A percentile compares a stretch with the other conserved stretches of the same genome.
Evolutionary conservation across 208 protist genomes (phyloP).

Genomic region (Leishmania tarentolae): DNA sequence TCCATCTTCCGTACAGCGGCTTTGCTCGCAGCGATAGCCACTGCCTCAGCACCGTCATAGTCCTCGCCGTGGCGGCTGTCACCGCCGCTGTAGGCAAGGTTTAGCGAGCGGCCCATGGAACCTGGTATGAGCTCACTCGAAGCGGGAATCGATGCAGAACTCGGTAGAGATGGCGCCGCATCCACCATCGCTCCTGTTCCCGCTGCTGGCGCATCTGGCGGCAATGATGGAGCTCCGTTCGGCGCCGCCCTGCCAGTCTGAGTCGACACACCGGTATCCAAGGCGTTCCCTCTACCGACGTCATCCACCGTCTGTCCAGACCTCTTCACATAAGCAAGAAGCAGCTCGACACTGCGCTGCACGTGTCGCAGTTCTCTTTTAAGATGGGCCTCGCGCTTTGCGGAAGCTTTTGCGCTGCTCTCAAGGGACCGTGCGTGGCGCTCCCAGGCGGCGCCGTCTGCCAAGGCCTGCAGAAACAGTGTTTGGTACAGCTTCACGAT

Average conservation of each 20-base stretch:
- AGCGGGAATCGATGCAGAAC: conserved; percentile 2
- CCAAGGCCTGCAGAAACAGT: conserved; percentile 25
- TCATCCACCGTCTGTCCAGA: background rate
- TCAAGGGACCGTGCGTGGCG: conserved; percentile 8
- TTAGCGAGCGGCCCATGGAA: conserved; percentile 16
- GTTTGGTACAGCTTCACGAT: conserved; percentile 11
- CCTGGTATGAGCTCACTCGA: conserved; percentile 23
- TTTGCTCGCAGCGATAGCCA: background rate
- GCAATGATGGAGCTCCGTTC: background rate
- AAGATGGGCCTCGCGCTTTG: conserved; percentile 14
- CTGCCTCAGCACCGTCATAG: background rate
- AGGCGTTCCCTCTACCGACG: background rate
- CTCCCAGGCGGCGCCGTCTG: conserved; percentile 26
- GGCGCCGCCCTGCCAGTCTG: background rate
- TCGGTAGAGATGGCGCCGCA: background rate
- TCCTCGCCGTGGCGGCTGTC: background rate
- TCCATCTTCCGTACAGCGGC: background rate
- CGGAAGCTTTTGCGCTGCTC: background rate
- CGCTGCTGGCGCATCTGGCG: background rate
- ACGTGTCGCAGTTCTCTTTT: conserved; percentile 10
- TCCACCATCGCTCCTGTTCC: background rate
- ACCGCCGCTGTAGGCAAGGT: conserved; percentile 9
- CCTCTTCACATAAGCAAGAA: conserved; percentile 15
- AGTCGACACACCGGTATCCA: background rate
- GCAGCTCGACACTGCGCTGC: conserved; percentile 5